Evolutionary conservation across 2,329 filamentous ascomycete species (phyloP).

Genomic region (Dothideomycetes sp.): DNA sequence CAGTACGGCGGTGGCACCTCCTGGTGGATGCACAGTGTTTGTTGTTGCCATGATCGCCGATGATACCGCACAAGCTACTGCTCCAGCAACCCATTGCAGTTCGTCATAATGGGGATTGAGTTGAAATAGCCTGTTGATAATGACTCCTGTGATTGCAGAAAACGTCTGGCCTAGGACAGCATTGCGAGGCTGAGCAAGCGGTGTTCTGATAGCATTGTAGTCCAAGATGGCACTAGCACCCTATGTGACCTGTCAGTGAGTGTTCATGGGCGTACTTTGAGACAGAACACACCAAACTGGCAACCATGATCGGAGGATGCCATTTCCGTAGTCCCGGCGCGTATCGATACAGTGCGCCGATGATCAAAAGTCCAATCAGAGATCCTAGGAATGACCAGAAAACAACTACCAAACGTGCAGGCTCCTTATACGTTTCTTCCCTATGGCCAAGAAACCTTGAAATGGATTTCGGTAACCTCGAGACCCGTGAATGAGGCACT

Average conservation of each 20-base stretch:
- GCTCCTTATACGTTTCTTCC: constrained; percentile 28
- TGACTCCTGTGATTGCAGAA: constrained; percentile 36
- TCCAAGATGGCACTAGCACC: constrained; percentile 40
- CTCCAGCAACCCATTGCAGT: constrained; percentile 37
- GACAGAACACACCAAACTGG: constrained; percentile 29
- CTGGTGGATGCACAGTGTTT: constrained; percentile 42
- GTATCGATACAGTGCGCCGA: constrained; percentile 35
- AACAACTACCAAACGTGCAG: constrained; percentile 34
- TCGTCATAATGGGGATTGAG: constrained; percentile 28
- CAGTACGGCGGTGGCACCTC: constrained; percentile 40
- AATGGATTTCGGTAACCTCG: constrained; percentile 54
- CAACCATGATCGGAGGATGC: constrained; percentile 36
- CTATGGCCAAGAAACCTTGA: constrained; percentile 54
- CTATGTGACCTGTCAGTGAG: constrained; percentile 18
- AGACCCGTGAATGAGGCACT: constrained; percentile 57
- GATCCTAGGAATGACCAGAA: constrained; percentile 36
- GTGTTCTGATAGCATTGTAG: constrained; percentile 39
- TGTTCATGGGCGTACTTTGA: background rate
- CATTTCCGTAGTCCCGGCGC: constrained; percentile 28
- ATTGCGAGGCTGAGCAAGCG: constrained; percentile 40
- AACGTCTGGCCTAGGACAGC: constrained; percentile 37
- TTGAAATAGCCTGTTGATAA: constrained; percentile 37
- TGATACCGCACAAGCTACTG: constrained; percentile 34
- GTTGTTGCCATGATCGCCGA: constrained; percentile 39
- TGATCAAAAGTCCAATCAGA: constrained; percentile 34